Evolutionary conservation across 345 rosid genomes (phyloP), one percentile per base, ranked within the genome.

Genomic region (Lenwebbia sp.): DNA sequence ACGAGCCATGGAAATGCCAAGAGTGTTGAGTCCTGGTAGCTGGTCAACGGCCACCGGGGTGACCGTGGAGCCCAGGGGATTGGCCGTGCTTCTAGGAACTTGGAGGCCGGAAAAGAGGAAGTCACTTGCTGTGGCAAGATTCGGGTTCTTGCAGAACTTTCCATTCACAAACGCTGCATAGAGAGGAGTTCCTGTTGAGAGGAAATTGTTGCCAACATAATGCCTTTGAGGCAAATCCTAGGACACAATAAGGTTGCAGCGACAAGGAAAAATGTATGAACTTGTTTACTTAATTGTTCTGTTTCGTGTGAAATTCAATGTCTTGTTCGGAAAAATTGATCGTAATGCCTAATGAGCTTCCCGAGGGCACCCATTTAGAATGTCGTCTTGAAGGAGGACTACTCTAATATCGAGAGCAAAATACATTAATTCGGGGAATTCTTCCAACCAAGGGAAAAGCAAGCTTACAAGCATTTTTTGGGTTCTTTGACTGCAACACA

Each of bases 121-220:
- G 33, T 88, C 90, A 12, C 84, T 33, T 7, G 84, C 65, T 3
- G 49, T 87, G 75, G 84, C 65, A 13, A 84, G 75, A 82, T 65
- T 84, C 14, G 91, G 90, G 56, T 86, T 84, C 70, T 87, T 87
- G 86, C 89, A 91, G 70, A 89, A 81, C 51, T 41, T 83, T 33
- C 91, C 91, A 51, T 91, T 89, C 44, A 88, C 88, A 57, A 58
- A 89, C 78, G 87, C 91, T 88, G 83, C 84, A 53, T 26, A 30
- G 26, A 13, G 60, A 83, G 37, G 55, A 33, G 78, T 70, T 33
- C 33, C 21, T 82, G 21, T 50, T 50, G 5, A 62, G 83, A 49
- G 37, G 54, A 49, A 26, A 82, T 23, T 28, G 5, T 26, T 47
- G 37, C 54, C 13, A 3, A 28, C 83, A 15, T 13, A 49, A 49